These are phyloP conservation scores for Aureobasidium sp. DNA, from an alignment of 2,329 filamentous ascomycete genomes.

Conservation along the genomic window DNA sequence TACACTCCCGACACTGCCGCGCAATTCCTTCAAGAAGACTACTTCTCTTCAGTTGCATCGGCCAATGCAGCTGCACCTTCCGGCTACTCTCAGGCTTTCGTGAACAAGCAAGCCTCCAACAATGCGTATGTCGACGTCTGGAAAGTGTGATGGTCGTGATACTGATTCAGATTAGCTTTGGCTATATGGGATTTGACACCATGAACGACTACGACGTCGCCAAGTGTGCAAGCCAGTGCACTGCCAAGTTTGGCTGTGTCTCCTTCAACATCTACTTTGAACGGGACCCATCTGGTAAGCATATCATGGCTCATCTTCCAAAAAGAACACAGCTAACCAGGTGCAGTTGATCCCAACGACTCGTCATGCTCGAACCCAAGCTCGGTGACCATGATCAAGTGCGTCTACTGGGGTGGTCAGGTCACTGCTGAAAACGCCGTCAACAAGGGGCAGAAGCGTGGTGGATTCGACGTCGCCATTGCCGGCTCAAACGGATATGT, in stretches of 20 bases:
- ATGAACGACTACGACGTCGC: constrained; percentile 7
- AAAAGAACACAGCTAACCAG: background rate
- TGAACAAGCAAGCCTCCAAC: constrained; percentile 14
- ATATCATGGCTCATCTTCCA: background rate
- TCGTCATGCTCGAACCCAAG: constrained; percentile 14
- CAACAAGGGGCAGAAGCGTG: constrained; percentile 27
- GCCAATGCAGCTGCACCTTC: constrained; percentile 13
- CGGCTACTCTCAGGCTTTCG: constrained; percentile 17
- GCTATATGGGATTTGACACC: constrained; percentile 3
- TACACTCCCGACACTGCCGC: constrained; percentile 15
- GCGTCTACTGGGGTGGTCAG: constrained; percentile 29
- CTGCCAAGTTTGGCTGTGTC: constrained; percentile 2
- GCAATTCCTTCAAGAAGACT: constrained; percentile 13
- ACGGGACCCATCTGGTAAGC: constrained; percentile 12
- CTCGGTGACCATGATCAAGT: constrained; percentile 15
- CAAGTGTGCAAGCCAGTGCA: constrained; percentile 10
- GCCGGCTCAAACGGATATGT: constrained; percentile 34
- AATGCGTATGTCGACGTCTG: constrained; percentile 6
- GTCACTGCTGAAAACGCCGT: constrained; percentile 22
- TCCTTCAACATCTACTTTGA: constrained; percentile 15
- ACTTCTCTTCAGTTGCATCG: constrained; percentile 15
- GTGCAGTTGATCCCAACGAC: constrained; percentile 15
- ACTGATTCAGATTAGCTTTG: background rate
- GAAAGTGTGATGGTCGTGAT: background rate
- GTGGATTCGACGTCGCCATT: constrained; percentile 31